phyloP scores from a whole-genome alignment of 2,329 filamentous ascomycete species.

The Alternaria dauci region DNA sequence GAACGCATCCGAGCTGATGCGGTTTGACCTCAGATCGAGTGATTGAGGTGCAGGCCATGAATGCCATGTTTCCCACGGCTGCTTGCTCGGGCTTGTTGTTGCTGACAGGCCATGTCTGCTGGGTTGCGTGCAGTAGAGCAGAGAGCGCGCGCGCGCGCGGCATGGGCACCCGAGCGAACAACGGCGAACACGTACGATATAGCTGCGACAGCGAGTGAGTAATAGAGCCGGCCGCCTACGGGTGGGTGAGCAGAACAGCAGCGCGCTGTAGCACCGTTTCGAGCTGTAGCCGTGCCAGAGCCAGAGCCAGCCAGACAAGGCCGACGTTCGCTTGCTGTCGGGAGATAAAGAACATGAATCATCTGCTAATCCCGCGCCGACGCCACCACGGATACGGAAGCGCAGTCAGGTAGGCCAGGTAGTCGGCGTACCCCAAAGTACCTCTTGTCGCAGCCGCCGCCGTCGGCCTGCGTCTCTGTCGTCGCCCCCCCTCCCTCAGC shows the following conservation, averaged over 20 bases:
- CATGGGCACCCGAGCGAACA: conserved; percentile 18
- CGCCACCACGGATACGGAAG: conserved; percentile 2
- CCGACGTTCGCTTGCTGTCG: conserved; percentile 30
- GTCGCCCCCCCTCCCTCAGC: conserved; percentile 2
- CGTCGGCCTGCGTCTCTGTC: conserved; percentile 21
- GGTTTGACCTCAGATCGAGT: conserved; percentile 14
- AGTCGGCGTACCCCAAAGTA: conserved; percentile 21
- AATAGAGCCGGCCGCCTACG: conserved; percentile 16
- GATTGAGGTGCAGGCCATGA: not conserved
- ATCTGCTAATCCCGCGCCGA: conserved; percentile 6
- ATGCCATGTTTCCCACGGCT: conserved; percentile 11
- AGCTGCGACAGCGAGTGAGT: conserved; percentile 6
- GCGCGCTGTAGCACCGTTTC: conserved; percentile 35
- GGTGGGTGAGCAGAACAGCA: conserved; percentile 8
- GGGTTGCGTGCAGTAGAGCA: not conserved
- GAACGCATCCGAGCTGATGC: conserved; percentile 14
- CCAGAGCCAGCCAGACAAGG: conserved; percentile 13
- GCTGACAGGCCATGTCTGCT: conserved; percentile 22
- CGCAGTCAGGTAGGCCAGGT: not conserved
- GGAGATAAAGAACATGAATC: conserved; percentile 25
- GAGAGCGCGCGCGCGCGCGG: conserved; percentile 13
- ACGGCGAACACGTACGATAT: conserved; percentile 10
- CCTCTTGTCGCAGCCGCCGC: conserved; percentile 25
- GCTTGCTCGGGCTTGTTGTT: conserved; percentile 10
- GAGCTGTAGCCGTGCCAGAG: conserved; percentile 30